Evolutionary conservation across 1,284 basidiomycete genomes (phyloP), one percentile per base, ranked within the genome.

Genomic region (Cryptococcus depauperatus): DNA sequence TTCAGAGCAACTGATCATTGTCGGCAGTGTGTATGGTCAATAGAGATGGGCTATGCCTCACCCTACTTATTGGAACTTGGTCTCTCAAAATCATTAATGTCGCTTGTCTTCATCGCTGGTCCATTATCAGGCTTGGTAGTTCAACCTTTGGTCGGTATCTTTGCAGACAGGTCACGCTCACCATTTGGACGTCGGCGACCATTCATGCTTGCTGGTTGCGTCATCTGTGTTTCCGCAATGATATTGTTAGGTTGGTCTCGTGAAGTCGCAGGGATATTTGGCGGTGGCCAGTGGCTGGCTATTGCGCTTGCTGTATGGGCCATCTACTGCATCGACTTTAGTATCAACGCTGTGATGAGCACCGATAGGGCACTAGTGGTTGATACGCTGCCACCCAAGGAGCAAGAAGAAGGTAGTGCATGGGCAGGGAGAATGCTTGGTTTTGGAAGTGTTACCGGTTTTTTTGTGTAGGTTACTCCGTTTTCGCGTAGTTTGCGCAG

Each of bases 361-460:
- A 68, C 70, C 3, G 73, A 74, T 55, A 61, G 73, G 44, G 73
- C 73, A 6, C 52, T 74, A 34, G 64, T 72, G 28, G 73, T 74
- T 23, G 78, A 79, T 57, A 73, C 76, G 3, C 59, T 78, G 0
- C 68, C 75, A 4, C 75, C 84, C 0, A 68, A 76, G 1, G 76
- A 81, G 39, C 93, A 97, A 66, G 81, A 89, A 7, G 75, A 79
- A 18, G 92, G 84, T 0, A 96, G 92, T 65, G 93, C 92, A 0
- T 98, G 93, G 92, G 91, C 88, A 1, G 88, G 88, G 0, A 76
- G 85, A 19, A 89, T 96, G 83, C 74, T 84, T 41, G 85, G 84
- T 1, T 61, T 87, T 29, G 89, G 88, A 6, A 81, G 83, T 50
- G 83, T 91, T 1, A 74, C 82, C 4, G 89, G 88, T 0, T 91